Conservation (phyloP, 2,329 filamentous ascomycete species). For the Aspergillus pseudoglaucus region DNA sequence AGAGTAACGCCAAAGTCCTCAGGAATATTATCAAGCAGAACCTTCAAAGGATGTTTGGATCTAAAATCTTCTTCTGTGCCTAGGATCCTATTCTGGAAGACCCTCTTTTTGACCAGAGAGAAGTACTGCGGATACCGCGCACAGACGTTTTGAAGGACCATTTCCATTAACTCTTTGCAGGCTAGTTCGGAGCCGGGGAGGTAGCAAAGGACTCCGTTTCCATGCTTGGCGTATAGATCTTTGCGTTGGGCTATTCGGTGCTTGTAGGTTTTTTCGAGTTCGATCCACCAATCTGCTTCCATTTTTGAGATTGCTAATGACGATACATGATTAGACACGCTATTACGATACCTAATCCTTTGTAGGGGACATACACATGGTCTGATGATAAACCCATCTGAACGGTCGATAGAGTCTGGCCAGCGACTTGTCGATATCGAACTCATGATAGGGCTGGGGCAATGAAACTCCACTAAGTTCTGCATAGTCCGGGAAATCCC, state of each 20-base stretch:
- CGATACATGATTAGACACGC: too few species aligned
- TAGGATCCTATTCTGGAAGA: conserved; percentile 65
- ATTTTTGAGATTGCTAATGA: conserved; percentile 72
- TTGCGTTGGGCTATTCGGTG: conserved; percentile 63
- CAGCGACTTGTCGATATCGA: conserved; percentile 61
- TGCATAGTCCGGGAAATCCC: conserved; percentile 74
- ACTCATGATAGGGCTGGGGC: conserved; percentile 57
- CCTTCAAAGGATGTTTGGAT: conserved; percentile 57
- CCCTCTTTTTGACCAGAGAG: conserved; percentile 46
- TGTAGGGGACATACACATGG: conserved; percentile 76
- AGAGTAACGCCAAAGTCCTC: conserved; percentile 78
- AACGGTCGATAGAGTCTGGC: conserved; percentile 76
- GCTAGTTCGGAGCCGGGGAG: conserved; percentile 71
- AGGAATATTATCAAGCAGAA: conserved; percentile 70
- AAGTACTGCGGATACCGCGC: conserved; percentile 73
- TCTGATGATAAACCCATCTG: conserved; percentile 80
- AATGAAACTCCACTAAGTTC: conserved; percentile 66
- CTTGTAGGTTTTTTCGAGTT: conserved; percentile 69
- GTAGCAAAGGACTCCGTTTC: conserved; percentile 57
- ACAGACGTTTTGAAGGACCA: conserved; percentile 72
- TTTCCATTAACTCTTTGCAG: conserved; percentile 83
- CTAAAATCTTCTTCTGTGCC: conserved; percentile 55
- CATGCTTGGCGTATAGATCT: conserved; percentile 57
- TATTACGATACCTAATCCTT: too few species aligned
- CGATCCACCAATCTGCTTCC: conserved; percentile 83